These are phyloP conservation scores for Knoxdaviesia capensis DNA, from an alignment of 2,329 filamentous ascomycete genomes.

Conservation along the genomic window DNA sequence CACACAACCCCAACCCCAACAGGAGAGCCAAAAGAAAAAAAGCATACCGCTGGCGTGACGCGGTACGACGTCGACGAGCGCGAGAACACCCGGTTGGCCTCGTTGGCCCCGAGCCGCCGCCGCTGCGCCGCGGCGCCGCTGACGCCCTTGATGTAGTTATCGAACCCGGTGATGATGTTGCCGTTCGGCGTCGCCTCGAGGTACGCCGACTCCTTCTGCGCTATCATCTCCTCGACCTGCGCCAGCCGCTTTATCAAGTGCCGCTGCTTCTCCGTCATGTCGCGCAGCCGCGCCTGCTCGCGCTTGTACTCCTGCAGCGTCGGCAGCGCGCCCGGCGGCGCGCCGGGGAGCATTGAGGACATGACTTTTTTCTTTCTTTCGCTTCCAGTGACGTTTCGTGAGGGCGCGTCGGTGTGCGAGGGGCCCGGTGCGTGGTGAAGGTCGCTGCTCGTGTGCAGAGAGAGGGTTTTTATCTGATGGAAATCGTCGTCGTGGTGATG, in stretches of 20 bases:
- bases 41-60: slow-evolving; percentile 17
- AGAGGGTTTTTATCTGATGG: too few species aligned
- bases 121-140: slow-evolving; percentile 41
- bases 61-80: slow-evolving; percentile 43
- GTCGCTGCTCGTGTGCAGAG: too few species aligned
- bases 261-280: slow-evolving; percentile 23
- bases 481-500: too few species aligned
- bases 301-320: slow-evolving; percentile 28
- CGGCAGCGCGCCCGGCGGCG: slow-evolving; percentile 10
- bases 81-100: slow-evolving; percentile 57
- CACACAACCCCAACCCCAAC: not conserved
- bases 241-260: slow-evolving; percentile 16
- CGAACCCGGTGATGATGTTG: slow-evolving; percentile 95
- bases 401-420: too few species aligned
- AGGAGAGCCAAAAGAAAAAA: slow-evolving; percentile 1
- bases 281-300: slow-evolving; percentile 25
- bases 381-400: too few species aligned
- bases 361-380: slow-evolving; percentile 3
- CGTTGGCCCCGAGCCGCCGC: slow-evolving; percentile 42
- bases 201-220: slow-evolving; percentile 66
- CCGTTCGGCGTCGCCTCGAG: slow-evolving; percentile 76
- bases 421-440: too few species aligned
- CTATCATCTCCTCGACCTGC: slow-evolving; percentile 57
- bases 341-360: not conserved
- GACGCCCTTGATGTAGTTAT: slow-evolving; percentile 89